Evolutionary conservation across 805 yeast genomes (phyloP).

Genomic region (Teunomyces cretensis): DNA sequence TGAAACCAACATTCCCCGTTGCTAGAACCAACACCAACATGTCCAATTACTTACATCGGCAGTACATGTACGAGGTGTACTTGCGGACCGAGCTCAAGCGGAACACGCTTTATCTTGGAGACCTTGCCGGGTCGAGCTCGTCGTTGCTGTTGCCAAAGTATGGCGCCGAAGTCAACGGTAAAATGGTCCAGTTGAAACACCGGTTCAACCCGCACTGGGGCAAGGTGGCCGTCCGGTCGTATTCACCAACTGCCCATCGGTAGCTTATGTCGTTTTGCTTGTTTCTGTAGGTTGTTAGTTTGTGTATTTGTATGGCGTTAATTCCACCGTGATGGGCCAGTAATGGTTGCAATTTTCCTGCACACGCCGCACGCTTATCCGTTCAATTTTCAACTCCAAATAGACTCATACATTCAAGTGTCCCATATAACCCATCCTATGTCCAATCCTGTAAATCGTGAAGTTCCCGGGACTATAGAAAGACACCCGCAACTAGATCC

Average conservation of each 20-base stretch:
- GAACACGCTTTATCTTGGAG: neutral
- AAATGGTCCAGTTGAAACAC: slow-evolving; percentile 8
- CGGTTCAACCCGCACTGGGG: slow-evolving; percentile 7
- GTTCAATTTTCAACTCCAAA: neutral
- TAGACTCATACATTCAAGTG: no score
- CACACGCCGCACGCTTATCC: neutral
- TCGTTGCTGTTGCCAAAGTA: no score
- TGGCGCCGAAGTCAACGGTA: neutral
- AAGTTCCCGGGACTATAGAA: neutral
- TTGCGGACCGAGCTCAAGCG: neutral
- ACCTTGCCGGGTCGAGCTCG: no score
- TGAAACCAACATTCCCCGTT: slow-evolving; percentile 18
- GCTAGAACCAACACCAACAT: slow-evolving; percentile 25
- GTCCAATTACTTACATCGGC: slow-evolving; percentile 23
- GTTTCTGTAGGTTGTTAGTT: no score
- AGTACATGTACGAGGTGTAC: slow-evolving; percentile 16
- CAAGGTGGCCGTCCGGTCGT: slow-evolving; percentile 2
- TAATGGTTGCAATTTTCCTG: slow-evolving; percentile 1
- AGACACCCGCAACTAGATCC: neutral
- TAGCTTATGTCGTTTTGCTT: no score
- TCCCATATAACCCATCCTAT: neutral
- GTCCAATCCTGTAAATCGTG: neutral
- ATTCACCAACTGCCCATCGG: neutral
- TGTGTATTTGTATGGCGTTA: neutral
- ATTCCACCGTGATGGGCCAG: neutral